Evolutionary conservation across 768 basidiomycete species (phyloP).

Genomic region (Leucocoprinus birnbaumii): DNA sequence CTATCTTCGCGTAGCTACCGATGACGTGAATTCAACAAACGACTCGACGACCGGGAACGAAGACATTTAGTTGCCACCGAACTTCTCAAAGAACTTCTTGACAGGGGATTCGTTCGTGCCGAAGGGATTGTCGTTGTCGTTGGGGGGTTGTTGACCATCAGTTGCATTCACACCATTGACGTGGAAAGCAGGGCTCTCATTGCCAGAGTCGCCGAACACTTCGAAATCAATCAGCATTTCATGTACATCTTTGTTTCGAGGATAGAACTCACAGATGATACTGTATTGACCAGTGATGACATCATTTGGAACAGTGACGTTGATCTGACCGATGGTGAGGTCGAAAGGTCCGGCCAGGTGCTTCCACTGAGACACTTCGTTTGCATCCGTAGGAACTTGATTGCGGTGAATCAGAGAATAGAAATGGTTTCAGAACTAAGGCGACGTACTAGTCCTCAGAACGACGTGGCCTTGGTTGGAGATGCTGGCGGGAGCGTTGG

Average conservation of each 20-base stretch:
- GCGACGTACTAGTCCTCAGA: constrained; percentile 26
- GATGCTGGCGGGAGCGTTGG: constrained; percentile 35
- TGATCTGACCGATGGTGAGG: constrained; percentile 30
- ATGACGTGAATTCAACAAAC: neutral
- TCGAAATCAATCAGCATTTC: neutral
- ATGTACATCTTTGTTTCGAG: neutral
- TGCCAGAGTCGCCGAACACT: constrained; percentile 52
- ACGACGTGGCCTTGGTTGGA: constrained; percentile 36
- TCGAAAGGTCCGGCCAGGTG: constrained; percentile 23
- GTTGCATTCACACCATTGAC: constrained; percentile 18
- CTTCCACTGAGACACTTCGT: neutral
- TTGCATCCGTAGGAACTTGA: constrained; percentile 15
- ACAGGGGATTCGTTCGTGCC: too few relatives aligned
- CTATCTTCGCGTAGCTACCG: neutral
- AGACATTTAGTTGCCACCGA: too few relatives aligned
- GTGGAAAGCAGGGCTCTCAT: constrained; percentile 36
- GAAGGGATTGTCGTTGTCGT: neutral
- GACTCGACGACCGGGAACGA: neutral
- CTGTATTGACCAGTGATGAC: constrained; percentile 31
- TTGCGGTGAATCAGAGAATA: constrained; percentile 19
- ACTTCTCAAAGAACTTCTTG: too few relatives aligned
- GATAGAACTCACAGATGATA: constrained; percentile 37
- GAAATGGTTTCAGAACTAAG: constrained; percentile 17
- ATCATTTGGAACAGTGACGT: constrained; percentile 31
- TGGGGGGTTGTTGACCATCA: neutral